phyloP scores from a whole-genome alignment of 371 early-diverging fungal species.

The Nosema muscidifuracis region DNA sequence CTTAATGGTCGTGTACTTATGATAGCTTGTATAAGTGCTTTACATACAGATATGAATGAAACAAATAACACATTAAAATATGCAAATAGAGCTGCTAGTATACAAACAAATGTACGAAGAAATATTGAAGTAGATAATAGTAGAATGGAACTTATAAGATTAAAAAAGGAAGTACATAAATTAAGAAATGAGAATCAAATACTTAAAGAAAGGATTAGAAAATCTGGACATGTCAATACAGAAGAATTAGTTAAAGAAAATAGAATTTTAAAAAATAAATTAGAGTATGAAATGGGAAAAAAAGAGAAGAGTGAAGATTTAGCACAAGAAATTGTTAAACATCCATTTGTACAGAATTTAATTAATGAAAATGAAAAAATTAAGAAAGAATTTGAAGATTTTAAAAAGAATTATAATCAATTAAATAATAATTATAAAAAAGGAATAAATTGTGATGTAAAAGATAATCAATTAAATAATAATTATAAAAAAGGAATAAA shows the following conservation, averaged over 20 bases:
- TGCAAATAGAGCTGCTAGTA: constrained; percentile 60
- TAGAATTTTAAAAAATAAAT: neutral
- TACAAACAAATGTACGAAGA: constrained; percentile 38
- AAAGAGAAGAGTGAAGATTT: constrained; percentile 31
- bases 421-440: too few species aligned
- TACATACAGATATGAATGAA: constrained; percentile 72
- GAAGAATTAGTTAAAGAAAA: constrained; percentile 31
- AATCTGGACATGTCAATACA: neutral
- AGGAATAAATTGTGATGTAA: too few species aligned
- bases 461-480: neutral
- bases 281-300: neutral
- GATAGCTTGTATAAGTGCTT: constrained; percentile 80
- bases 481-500: neutral
- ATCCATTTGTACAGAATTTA: constrained; percentile 41
- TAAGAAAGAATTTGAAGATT: neutral
- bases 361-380: constrained; percentile 36
- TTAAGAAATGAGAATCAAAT: constrained; percentile 44
- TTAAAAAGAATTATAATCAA: neutral
- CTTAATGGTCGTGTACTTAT: constrained; percentile 79
- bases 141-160: constrained; percentile 26
- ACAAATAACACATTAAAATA: constrained; percentile 77
- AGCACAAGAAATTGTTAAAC: constrained; percentile 30
- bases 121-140: constrained; percentile 3
- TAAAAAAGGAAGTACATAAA: constrained; percentile 54
- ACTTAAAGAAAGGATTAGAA: constrained; percentile 24